Base-by-base conservation (phyloP, 2,329 filamentous ascomycete species). In the Cordyceps javanica region DNA sequence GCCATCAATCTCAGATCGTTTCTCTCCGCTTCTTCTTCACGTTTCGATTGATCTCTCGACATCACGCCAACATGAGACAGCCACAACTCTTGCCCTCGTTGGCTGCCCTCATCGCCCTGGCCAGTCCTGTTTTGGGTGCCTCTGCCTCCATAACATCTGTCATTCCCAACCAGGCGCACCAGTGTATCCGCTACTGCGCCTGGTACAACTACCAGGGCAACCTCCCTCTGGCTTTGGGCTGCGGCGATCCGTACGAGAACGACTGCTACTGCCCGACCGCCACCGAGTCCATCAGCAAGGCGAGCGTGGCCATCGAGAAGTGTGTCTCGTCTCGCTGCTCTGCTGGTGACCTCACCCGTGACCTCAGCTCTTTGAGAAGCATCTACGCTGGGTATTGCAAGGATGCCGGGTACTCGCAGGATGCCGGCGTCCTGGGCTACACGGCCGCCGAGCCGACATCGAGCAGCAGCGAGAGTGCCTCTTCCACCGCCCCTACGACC, bases 351-450 rank as follows among this genome's bases (percentile, higher is more conserved):
- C 57, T 51, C 5, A 48, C 60, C 11, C 57, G 63, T 6, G 66
- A 67, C 49, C 57, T 67, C 42, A 62, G 21, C n/a, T 62, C 64
- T 6, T 64, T 67, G 60, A 60, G 66, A 19, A 66, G 64, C 16
- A 50, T 62, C 50, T 67, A 67, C 23, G 66, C 53, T 23, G 66
- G 66, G 0, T 67, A 67, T 26, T 67, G 66, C 14, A 66, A 67
- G 60, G 65, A 49, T 8, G 66, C 66, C 1, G 65, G 66, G 1
- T 67, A 62, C 51, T 62, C 62, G 0, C 66, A 67, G 2, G 66
- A 66, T 32, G 65, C 65, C 26, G 63, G 60, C 6, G 46, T 57
- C 9, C 65, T 55, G 21, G 53, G 66, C 65, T 67, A 64, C 28
- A 63, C 64, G 4, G 66, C 63, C 3, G 61, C 62, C 10, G 62